phyloP scores from a whole-genome alignment of 108 stramenopile species.

The Cylindrotheca fusiformis region DNA sequence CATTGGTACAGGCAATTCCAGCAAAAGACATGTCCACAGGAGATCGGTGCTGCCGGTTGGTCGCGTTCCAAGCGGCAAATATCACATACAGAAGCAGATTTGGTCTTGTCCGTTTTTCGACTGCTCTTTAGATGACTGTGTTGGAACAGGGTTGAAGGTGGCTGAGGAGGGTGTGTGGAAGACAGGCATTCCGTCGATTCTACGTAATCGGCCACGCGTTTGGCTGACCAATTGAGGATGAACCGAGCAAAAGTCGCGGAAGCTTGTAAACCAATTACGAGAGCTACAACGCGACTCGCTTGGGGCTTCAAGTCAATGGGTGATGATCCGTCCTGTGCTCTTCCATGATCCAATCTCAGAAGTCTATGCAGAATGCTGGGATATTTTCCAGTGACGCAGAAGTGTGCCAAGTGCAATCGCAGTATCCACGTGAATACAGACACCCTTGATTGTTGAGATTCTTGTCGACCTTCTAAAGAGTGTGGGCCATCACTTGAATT shows the following conservation, averaged over 20 bases:
- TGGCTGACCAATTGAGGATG: conserved; percentile 5
- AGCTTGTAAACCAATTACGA: conserved; percentile 20
- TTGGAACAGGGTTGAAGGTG: too few species aligned
- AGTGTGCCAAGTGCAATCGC: conserved; percentile 34
- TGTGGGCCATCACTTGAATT: neutral
- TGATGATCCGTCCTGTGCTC: neutral
- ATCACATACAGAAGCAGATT: too few species aligned
- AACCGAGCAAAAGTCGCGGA: conserved; percentile 5
- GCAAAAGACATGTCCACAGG: conserved; percentile 52
- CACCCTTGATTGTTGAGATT: neutral
- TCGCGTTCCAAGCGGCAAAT: conserved; percentile 32
- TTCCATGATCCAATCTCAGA: conserved; percentile 6
- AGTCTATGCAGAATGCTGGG: conserved; percentile 31
- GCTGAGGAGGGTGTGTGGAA: neutral
- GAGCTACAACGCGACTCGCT: conserved; percentile 20
- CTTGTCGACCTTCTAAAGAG: neutral
- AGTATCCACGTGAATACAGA: conserved; percentile 26
- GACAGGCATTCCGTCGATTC: conserved; percentile 1
- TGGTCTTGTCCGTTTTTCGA: too few species aligned
- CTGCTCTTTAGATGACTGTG: too few species aligned
- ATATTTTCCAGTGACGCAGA: conserved; percentile 29
- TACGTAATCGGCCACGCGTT: conserved; percentile 10
- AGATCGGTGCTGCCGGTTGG: conserved; percentile 27
- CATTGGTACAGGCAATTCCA: conserved; percentile 46
- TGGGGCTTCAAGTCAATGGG: conserved; percentile 3